Evolutionary conservation across 441 rosid species (phyloP), one percentile per base, ranked within the genome.

Genomic region (Arabidopsis hybrid): DNA sequence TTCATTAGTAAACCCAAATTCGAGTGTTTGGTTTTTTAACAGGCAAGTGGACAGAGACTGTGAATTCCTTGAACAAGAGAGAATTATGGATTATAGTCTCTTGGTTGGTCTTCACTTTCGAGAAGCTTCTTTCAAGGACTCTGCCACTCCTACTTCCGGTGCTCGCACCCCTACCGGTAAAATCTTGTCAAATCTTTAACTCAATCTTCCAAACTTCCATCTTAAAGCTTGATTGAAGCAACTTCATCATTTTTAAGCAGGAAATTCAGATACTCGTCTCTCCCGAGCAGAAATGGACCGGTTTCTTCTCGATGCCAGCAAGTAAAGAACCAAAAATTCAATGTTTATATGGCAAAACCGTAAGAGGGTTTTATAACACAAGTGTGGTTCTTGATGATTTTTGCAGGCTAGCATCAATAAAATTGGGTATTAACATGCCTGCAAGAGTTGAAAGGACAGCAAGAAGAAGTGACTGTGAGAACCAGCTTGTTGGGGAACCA

Each of bases 41-140:
- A 95, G 97, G 81, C 98, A 95, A 89, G 92, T 95, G 40, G 98
- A 91, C 67, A 86, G 84, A 79, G 99, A 95, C 71, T 95, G 99
- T 49, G 99, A 93, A 43, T 89, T 95, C 46, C 95, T 95, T 63
- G 97, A 93, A 70, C 95, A 90, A 73, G 99, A 92, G 72, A 89
- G 96, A 75, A 93, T 95, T 45, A 95, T 95, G 99, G 99, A 95
- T 65, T 93, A 93, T 69, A 95, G 98, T 84, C 87, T 95, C 32
- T 71, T 95, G 78, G 86, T 95, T 60, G 99, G 99, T 51, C 85
- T 95, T 80, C 99, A 95, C 79, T 95, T 95, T 58, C 82, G 84
- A 57, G 89, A 88, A 60, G 78, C 87, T 87, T 60, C 91, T 1
- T 60, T 65, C 11, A 82, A 76, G 38, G 88, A 83, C 16, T 31